phyloP scores from a whole-genome alignment of 805 yeast species.

The Grigorovia transvaalensis region DNA sequence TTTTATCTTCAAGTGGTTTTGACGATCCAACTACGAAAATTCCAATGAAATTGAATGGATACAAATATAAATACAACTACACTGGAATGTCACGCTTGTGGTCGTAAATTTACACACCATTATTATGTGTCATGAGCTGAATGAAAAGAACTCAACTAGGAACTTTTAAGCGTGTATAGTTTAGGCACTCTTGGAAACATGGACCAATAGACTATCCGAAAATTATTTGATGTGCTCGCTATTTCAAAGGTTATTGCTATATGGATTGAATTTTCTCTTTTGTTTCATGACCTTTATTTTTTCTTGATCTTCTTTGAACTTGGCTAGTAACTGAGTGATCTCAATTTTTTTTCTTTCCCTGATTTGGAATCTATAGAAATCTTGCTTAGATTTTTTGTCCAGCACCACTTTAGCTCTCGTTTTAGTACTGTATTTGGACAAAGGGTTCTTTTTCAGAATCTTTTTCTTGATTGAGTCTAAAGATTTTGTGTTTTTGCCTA shows the following conservation, averaged over 20 bases:
- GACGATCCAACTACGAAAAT: too few relatives aligned
- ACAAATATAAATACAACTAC: too few relatives aligned
- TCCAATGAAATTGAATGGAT: too few relatives aligned
- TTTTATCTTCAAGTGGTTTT: too few relatives aligned
- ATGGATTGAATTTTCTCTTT: constrained; percentile 77
- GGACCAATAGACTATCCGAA: too few relatives aligned
- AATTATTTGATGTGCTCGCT: not conserved
- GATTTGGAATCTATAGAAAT: constrained; percentile 92
- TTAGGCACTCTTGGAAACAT: too few relatives aligned
- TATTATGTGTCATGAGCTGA: too few relatives aligned
- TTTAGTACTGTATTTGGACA: constrained; percentile 23
- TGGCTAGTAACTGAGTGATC: constrained; percentile 73
- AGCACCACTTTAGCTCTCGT: constrained; percentile 32
- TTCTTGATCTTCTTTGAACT: constrained; percentile 87
- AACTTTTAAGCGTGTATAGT: too few relatives aligned
- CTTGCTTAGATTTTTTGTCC: constrained; percentile 63
- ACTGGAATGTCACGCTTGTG: too few relatives aligned
- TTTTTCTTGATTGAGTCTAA: constrained; percentile 33
- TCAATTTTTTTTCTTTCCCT: constrained; percentile 88
- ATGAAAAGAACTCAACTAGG: too few relatives aligned
- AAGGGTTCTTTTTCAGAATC: constrained; percentile 26
- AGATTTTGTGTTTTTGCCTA: constrained; percentile 76
- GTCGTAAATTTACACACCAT: too few relatives aligned
- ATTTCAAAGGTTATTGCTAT: constrained; percentile 29
- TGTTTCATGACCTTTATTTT: constrained; percentile 69